Conservation (phyloP, 2,329 filamentous ascomycete species). For the Diplodia seriata region DNA sequence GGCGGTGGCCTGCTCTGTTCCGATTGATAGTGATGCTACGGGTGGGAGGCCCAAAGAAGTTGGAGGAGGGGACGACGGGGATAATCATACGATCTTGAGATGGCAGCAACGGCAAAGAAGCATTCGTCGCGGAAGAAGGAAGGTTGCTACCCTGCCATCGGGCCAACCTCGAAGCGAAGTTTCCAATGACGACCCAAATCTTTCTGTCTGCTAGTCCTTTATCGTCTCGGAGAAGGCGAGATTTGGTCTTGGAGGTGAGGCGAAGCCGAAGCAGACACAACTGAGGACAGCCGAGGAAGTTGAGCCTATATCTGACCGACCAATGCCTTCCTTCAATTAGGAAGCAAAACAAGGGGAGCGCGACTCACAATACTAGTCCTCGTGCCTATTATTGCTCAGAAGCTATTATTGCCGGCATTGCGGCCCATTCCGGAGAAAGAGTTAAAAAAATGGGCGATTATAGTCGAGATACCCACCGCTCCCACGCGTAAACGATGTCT, state of each 20-base stretch:
- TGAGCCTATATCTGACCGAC: neutral
- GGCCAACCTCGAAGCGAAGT: slow-evolving; percentile 22
- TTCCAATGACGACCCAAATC: neutral
- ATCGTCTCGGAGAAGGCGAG: neutral
- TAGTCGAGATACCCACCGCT: neutral
- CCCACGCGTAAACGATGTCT: neutral
- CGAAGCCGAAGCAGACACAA: neutral
- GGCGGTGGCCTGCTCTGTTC: neutral
- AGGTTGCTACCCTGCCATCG: slow-evolving; percentile 6
- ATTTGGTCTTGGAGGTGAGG: neutral
- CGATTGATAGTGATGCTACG: neutral
- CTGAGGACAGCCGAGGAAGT: neutral
- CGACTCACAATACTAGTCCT: neutral
- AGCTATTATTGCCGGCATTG: slow-evolving; percentile 8
- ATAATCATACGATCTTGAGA: slow-evolving; percentile 15
- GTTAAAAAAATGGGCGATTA: neutral
- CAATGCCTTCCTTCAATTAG: neutral
- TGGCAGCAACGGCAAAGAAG: slow-evolving; percentile 13
- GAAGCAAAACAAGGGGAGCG: neutral
- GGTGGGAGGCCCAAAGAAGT: neutral
- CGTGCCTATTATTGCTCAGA: slow-evolving; percentile 3
- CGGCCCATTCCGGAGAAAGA: slow-evolving; percentile 2
- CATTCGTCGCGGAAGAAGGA: neutral
- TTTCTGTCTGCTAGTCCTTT: neutral
- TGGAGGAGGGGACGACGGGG: neutral